Evolutionary conservation across 2,329 filamentous ascomycete genomes (phyloP).

Genomic region (Oidium heveae): DNA sequence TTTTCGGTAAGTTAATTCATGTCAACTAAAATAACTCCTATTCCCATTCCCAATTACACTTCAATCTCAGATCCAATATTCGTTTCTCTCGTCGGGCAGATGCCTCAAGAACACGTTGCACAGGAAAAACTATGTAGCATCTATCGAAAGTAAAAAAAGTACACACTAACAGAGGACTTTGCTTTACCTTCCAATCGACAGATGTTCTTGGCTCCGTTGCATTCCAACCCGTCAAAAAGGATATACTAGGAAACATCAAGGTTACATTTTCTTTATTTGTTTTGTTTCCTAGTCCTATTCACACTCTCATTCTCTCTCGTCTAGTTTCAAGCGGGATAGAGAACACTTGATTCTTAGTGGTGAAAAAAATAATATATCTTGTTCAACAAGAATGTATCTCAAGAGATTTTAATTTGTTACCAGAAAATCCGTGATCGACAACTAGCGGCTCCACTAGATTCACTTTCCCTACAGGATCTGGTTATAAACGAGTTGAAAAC

Average conservation of each 20-base stretch:
- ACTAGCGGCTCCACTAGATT: constrained; percentile 50
- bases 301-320: no score
- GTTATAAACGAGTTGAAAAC: constrained; percentile 67
- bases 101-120: no score
- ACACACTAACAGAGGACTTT: no score
- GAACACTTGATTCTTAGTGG: no score
- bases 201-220: constrained; percentile 44
- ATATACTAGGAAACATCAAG: constrained; percentile 81
- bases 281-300: background rate
- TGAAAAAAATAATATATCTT: no score
- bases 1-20: constrained; percentile 41
- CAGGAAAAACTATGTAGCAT: no score
- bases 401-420: constrained; percentile 1
- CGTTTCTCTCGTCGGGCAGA: no score
- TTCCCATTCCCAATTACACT: background rate
- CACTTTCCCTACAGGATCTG: constrained; percentile 65
- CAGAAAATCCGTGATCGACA: constrained; percentile 80
- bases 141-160: no score
- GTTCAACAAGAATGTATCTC: no score
- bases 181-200: constrained; percentile 11
- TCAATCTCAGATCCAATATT: no score
- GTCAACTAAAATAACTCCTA: no score
- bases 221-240: constrained; percentile 74
- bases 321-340: no score
- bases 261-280: constrained; percentile 19